Conservation (phyloP, 2,329 filamentous ascomycete species). For the Zasmidium cellare region DNA sequence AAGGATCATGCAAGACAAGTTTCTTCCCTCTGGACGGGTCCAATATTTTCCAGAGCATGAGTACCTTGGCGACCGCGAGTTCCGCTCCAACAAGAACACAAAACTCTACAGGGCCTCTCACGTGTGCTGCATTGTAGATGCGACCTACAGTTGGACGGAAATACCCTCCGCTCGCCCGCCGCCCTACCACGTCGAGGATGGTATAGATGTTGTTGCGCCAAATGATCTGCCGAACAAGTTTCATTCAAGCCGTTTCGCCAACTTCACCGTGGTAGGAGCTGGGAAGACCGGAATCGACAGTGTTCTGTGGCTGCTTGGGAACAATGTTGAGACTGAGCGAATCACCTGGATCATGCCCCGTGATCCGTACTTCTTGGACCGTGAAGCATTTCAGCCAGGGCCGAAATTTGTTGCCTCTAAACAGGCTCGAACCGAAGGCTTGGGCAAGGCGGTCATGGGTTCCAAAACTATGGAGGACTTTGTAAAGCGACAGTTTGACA, state of each 20-base stretch:
- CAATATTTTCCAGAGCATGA: conserved; percentile 20
- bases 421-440: not conserved
- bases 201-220: conserved; percentile 8
- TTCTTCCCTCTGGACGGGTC: conserved; percentile 21
- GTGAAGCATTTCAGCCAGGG: conserved; percentile 13
- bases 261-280: conserved; percentile 21
- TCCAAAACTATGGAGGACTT: conserved; percentile 16
- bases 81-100: conserved; percentile 10
- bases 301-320: conserved; percentile 19
- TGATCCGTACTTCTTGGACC: conserved; percentile 18
- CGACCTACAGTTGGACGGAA: conserved; percentile 18
- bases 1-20: conserved; percentile 18
- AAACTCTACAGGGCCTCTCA: conserved; percentile 10
- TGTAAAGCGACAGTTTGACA: conserved; percentile 8
- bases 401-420: conserved; percentile 3
- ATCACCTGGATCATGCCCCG: conserved; percentile 27
- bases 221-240: conserved; percentile 12
- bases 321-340: conserved; percentile 8
- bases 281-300: conserved; percentile 25
- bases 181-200: conserved; percentile 11
- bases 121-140: conserved; percentile 20
- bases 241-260: conserved; percentile 5
- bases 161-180: conserved; percentile 22
- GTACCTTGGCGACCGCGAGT: conserved; percentile 15
- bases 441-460: conserved; percentile 9